A percentile compares a stretch with the other conserved stretches of the same genome.
These are phyloP conservation scores for Noccaea caerulescens DNA, from an alignment of 345 rosid genomes.

Conservation along the genomic window DNA sequence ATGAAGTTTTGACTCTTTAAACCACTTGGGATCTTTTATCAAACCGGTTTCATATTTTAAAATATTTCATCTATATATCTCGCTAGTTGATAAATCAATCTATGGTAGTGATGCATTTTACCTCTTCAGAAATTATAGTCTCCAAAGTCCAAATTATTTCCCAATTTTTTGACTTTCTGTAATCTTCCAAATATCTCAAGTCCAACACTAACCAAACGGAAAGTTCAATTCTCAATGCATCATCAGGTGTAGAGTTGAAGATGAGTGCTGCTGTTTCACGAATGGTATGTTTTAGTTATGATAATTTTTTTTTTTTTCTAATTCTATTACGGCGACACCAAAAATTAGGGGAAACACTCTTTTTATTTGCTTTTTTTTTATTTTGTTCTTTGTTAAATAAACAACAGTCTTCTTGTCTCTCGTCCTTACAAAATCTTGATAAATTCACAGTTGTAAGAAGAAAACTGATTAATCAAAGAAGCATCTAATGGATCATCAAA, in stretches of 20 bases:
- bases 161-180: too few relatives aligned
- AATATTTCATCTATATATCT: neutral
- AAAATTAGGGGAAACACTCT: neutral
- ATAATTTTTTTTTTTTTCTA: too few relatives aligned
- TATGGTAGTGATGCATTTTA: too few relatives aligned
- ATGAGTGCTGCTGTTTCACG: too few relatives aligned
- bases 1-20: constrained; percentile 39
- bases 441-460: constrained; percentile 9
- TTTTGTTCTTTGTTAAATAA: constrained; percentile 9
- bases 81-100: neutral
- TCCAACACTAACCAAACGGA: too few relatives aligned
- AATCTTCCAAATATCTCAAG: neutral
- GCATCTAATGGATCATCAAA: neutral
- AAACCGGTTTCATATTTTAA: constrained; percentile 17
- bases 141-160: neutral
- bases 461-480: neutral
- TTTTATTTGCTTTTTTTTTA: constrained; percentile 2
- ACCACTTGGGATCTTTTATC: constrained; percentile 22
- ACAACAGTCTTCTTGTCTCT: constrained; percentile 10
- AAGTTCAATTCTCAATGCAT: too few relatives aligned
- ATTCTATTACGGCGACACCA: too few relatives aligned
- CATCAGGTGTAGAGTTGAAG: too few relatives aligned
- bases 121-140: neutral
- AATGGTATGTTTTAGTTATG: too few relatives aligned
- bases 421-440: constrained; percentile 6